A percentile compares a stretch with the other conserved stretches of the same genome.
Evolutionary conservation across 495 filamentous ascomycete genomes (phyloP).

Genomic region (Apiosordaria backusii): DNA sequence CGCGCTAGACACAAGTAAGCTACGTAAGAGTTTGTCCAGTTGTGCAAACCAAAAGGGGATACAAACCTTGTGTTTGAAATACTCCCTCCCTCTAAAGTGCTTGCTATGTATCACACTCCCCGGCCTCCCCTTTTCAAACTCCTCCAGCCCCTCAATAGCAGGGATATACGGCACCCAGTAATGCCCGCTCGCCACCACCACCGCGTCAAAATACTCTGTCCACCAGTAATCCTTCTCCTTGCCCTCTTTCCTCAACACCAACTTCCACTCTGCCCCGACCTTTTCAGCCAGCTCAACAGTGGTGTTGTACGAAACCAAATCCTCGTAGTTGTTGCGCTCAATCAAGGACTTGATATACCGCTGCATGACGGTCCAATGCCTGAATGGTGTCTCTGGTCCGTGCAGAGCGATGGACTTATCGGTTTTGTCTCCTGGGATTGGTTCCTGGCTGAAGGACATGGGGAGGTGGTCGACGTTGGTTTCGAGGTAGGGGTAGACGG

Average conservation of each 20-base stretch:
- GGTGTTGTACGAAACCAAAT: slow-evolving; percentile 37
- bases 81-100: slow-evolving; percentile 55
- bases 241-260: slow-evolving; percentile 34
- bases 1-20: slow-evolving; percentile 28
- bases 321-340: slow-evolving; percentile 33
- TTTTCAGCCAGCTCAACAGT: slow-evolving; percentile 38
- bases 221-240: slow-evolving; percentile 38
- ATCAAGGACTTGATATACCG: slow-evolving; percentile 34
- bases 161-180: slow-evolving; percentile 67
- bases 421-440: slow-evolving; percentile 33
- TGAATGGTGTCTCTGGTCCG: slow-evolving; percentile 34
- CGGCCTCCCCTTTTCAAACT: slow-evolving; percentile 42
- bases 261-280: slow-evolving; percentile 34
- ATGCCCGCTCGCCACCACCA: slow-evolving; percentile 71
- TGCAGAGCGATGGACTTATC: slow-evolving; percentile 30
- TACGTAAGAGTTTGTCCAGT: not conserved
- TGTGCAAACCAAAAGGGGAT: not conserved
- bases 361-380: slow-evolving; percentile 36
- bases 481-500: slow-evolving; percentile 43
- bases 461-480: slow-evolving; percentile 40
- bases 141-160: slow-evolving; percentile 48
- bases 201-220: slow-evolving; percentile 58
- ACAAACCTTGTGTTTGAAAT: slow-evolving; percentile 50
- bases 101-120: slow-evolving; percentile 64
- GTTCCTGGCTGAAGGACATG: slow-evolving; percentile 42